These are phyloP conservation scores for Geranium rotundifolium DNA, from an alignment of 345 rosid genomes.

Conservation along the genomic window DNA sequence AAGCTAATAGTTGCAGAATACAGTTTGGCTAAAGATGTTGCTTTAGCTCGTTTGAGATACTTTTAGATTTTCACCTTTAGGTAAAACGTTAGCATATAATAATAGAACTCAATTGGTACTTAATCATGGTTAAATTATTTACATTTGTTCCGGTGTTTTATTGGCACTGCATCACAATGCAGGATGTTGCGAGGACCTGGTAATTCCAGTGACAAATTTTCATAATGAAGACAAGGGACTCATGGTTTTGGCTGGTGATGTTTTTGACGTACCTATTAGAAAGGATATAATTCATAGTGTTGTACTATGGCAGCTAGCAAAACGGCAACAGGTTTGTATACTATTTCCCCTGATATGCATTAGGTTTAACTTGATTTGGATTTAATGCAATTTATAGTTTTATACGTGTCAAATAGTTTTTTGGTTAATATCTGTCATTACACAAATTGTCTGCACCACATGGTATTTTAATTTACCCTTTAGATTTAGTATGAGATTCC, in stretches of 20 bases:
- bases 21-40: too few species aligned
- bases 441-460: too few species aligned
- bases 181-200: constrained; percentile 72
- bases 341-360: background rate
- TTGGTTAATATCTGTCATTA: too few species aligned
- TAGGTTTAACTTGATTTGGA: background rate
- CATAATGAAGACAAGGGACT: constrained; percentile 63
- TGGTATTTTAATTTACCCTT: too few species aligned
- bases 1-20: too few species aligned
- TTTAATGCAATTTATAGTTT: background rate
- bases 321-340: constrained; percentile 63
- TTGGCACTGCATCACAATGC: constrained; percentile 4
- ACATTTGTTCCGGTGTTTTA: background rate
- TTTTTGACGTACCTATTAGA: constrained; percentile 85
- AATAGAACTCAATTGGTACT: too few species aligned
- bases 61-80: too few species aligned
- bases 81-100: too few species aligned
- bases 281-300: constrained; percentile 89
- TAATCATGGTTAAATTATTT: background rate
- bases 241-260: constrained; percentile 85
- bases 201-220: constrained; percentile 75
- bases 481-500: too few species aligned
- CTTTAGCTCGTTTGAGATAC: too few species aligned
- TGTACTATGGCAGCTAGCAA: constrained; percentile 84
- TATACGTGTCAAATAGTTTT: background rate